Base-by-base conservation (phyloP, 1,284 basidiomycete genomes). In the Pyrrhoderma lamaoense region DNA sequence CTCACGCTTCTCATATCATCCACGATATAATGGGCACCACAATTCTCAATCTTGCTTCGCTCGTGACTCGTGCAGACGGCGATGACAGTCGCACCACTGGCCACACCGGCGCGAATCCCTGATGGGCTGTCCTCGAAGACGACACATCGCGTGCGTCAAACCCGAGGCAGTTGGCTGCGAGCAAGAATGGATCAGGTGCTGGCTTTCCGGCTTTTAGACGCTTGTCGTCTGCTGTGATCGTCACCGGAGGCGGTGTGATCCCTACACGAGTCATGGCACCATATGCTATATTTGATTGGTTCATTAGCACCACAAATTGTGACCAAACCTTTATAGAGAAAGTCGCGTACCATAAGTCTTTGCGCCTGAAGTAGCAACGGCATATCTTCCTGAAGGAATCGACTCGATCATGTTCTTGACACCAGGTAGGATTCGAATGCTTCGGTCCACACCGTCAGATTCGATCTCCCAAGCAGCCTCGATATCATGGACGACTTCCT, bases 191-290 rank as follows among this genome's bases (percentile, higher is more conserved):
- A 63, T 86, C 82, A 3, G 82, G 82, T 19, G 79, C 77, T 42
- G 82, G 83, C 67, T 85, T 83, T 35, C 52, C 52, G 13, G 47
- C 47, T 9, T 45, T 44, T 22, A 53, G 52, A 19, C 52, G 52
- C 47, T 76, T 79, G 70, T 89, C 86, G 63, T 89, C 85, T 36
- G 85, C 85, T 16, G 86, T 89, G 65, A 89, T 85, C 22, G 85
- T 88, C 31, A 89, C 78, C 36, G 71, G 67, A 5, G 86, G 85
- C 8, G 84, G 82, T 1, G 72, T 73, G 64, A 89, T 89, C 14
- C 84, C 84, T 42, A 84, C 84, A 53, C 80, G 79, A 5, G 72
- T 74, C 74, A 87, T 82, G 61, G 83, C 85, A 18, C 83, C 84
- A 59, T 82, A 71, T 18, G 81, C 81, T 80, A 46, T 14, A 51